Base-by-base conservation (phyloP, 148 eudicot species). In the Rheum nobile region DNA sequence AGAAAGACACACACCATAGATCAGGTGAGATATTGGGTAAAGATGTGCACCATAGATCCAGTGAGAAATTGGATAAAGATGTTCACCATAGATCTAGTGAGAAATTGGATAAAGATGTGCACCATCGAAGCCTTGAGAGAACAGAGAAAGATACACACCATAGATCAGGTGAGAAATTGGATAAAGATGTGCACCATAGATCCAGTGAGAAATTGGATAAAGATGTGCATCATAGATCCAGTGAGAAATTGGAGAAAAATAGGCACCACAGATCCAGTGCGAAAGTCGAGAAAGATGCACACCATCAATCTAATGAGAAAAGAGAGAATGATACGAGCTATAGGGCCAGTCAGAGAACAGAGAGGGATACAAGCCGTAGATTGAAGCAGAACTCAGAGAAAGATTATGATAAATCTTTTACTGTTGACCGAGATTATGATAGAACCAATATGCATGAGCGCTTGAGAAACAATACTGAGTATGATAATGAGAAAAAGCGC, bases 371-470 rank as follows among this genome's bases (percentile, higher is more conserved):
- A 38, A 14, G 48, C 31, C 50, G 50, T 28, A 71, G 73, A 71
- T 71, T 22, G 3, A 75, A 75, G 61, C 72, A 65, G 32, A 65
- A 43, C 69, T 13, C 24, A 14, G 72, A 42, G 41, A 75, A 43
- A 75, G 72, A 75, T 46, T 32, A 32, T 37, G 37, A 77, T 73
- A 75, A 54, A 76, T 21, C 55, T 4, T 43, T 77, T 71, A 78
- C 46, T 82, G 87, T 81, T 76, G 82, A 77, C 77, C 80, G 76
- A 46, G 79, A 34, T 55, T 83, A 77, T 55, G 75, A 67, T 44
- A 86, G 77, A 75, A 85, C 85, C 55, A 84, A 73, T 76, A 71
- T 70, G 72, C 82, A 83, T 34, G 90, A 77, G 73, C 39, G 71
- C 75, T 42, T 39, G 22, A 80, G 75, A 77, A 83, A 80, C 78